Evolutionary conservation across 176 grass and related monocot species (phyloP), one percentile per base, ranked within the genome.

Genomic region (Bonia amplexicaulis): DNA sequence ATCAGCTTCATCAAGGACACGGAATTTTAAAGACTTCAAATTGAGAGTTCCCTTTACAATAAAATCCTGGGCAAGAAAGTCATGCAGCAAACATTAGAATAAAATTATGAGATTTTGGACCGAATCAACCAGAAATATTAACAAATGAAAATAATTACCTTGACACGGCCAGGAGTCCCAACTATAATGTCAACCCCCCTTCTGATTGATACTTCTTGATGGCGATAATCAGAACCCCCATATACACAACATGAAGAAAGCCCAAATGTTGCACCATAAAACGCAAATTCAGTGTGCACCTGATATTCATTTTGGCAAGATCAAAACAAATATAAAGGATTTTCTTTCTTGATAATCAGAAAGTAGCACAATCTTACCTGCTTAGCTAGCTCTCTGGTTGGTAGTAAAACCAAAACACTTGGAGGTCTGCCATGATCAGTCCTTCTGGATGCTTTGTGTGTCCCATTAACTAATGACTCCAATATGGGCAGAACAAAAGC

Each of bases 1-100:
- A 92, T 99, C 97, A 84, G 97, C 97, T 89, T 99, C 97, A 66
- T 99, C 97, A 83, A 99, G 97, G 65, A 99, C 89, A 75, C 96
- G 93, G 65, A 95, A 98, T 69, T 98, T 98, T 65, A 98, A 89
- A 23, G 25, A 59, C 82, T 85, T 90, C 52, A 93, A 92, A 80
- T 95, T 91, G 61, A 95, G 88, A 78, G 69, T 92, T 55, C 88
- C 85, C 80, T 94, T 95, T 35, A 90, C 73, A 73, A 95, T 55
- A 57, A 96, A 84, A 85, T 99, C 97, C 97, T 99, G 83, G 16
- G 27, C 6, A 79, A 73, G 9, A n/a, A 61, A 58, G 74, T 12
- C 48, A 84, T 69, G 35, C 31, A 58, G 3, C 67, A 48, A 66
- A 26, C 9, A 80, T 61, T 41, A 86, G 53, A 80, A 55, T 31